Percentiles rank a stretch among this genome's conserved stretches.
These are phyloP conservation scores for Boletus reticuloceps DNA, from an alignment of 768 basidiomycete species.

Conservation along the genomic window DNA sequence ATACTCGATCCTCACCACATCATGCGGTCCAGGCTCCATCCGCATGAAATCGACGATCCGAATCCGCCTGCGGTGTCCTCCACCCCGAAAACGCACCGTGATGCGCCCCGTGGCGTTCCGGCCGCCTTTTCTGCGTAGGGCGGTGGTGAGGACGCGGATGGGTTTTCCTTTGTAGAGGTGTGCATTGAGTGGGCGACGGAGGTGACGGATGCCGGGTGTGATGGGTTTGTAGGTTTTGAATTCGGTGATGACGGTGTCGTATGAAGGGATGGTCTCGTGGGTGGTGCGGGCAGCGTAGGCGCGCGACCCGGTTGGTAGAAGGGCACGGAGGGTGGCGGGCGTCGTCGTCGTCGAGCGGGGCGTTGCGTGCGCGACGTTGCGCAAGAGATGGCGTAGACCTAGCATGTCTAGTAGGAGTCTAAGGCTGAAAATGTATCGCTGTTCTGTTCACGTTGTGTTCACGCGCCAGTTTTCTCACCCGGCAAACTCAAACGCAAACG, in stretches of 20 bases:
- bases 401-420: slow-evolving; percentile 2
- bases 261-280: slow-evolving; percentile 31
- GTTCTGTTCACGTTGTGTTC: too few relatives aligned
- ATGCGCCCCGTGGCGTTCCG: slow-evolving; percentile 81
- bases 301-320: slow-evolving; percentile 9
- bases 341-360: not conserved
- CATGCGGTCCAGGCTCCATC: slow-evolving; percentile 73
- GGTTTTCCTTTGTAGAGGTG: slow-evolving; percentile 89
- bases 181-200: slow-evolving; percentile 74
- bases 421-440: too few relatives aligned
- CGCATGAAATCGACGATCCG: slow-evolving; percentile 86
- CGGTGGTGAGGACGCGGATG: slow-evolving; percentile 73
- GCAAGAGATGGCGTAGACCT: slow-evolving; percentile 20
- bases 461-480: too few relatives aligned
- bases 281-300: slow-evolving; percentile 36
- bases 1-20: slow-evolving; percentile 94
- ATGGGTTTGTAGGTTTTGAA: slow-evolving; percentile 92
- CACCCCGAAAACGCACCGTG: slow-evolving; percentile 86
- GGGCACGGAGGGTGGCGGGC: slow-evolving; percentile 5
- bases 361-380: slow-evolving; percentile 10
- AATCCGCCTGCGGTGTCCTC: slow-evolving; percentile 86
- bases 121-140: slow-evolving; percentile 83
- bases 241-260: slow-evolving; percentile 44
- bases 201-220: slow-evolving; percentile 83
- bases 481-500: too few relatives aligned